Conservation (phyloP, 371 early-diverging fungal species). For the Syncephalastrum sp. region DNA sequence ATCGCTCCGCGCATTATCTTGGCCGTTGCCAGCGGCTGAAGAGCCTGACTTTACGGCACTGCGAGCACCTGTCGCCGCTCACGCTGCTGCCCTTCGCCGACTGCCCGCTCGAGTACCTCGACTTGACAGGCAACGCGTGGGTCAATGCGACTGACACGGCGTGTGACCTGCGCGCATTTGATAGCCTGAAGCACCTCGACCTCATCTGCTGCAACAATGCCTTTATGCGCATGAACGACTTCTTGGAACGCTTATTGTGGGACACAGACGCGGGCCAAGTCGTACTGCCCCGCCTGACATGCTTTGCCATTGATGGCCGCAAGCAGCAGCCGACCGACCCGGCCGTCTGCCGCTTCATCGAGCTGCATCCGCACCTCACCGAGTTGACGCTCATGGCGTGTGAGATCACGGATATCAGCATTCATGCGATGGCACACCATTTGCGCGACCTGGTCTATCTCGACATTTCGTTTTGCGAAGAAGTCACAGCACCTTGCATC, state of each 20-base stretch:
- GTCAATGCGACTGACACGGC: constrained; percentile 43
- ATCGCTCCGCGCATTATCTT: constrained; percentile 39
- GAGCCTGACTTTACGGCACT: constrained; percentile 27
- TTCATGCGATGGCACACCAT: constrained; percentile 23
- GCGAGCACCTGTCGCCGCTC: constrained; percentile 24
- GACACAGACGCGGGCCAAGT: constrained; percentile 4
- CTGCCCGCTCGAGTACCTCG: constrained; percentile 32
- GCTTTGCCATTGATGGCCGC: constrained; percentile 38
- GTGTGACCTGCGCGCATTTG: constrained; percentile 27
- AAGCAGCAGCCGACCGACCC: constrained; percentile 25
- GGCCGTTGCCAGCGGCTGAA: constrained; percentile 25
- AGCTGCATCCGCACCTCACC: constrained; percentile 24
- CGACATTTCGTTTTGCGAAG: constrained; percentile 37
- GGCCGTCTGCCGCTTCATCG: constrained; percentile 34
- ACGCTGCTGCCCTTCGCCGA: constrained; percentile 35
- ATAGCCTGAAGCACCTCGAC: constrained; percentile 28
- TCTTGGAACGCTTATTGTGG: constrained; percentile 10
- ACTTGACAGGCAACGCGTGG: constrained; percentile 43
- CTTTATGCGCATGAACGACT: constrained; percentile 15
- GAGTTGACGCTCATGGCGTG: constrained; percentile 36
- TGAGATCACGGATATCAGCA: constrained; percentile 36
- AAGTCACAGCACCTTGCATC: constrained; percentile 25
- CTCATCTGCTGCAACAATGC: constrained; percentile 36
- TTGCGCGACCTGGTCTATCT: constrained; percentile 27
- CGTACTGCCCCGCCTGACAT: constrained; percentile 24